A percentile compares a stretch with the other conserved stretches of the same genome.
phyloP scores from a whole-genome alignment of 2,329 filamentous ascomycete genomes.

The Furcasterigmium sp. region DNA sequence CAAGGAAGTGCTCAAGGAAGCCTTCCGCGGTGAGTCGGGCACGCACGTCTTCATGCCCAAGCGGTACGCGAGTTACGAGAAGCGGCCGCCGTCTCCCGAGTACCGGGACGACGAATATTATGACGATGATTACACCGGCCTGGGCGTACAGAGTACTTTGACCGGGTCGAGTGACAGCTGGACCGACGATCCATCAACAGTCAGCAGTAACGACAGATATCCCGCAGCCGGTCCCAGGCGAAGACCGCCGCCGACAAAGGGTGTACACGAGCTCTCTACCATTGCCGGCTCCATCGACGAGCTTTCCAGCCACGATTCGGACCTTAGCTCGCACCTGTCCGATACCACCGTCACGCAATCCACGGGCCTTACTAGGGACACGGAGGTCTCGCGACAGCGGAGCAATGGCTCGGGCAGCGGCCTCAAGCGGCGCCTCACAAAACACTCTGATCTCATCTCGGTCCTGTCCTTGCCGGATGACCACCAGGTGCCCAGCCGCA shows the following conservation, averaged over 20 bases:
- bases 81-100: slow-evolving; percentile 21
- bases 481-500: slow-evolving; percentile 51
- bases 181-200: slow-evolving; percentile 15
- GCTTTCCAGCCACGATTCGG: slow-evolving; percentile 39
- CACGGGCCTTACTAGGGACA: slow-evolving; percentile 42
- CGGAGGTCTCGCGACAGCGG: slow-evolving; percentile 37
- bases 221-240: slow-evolving; percentile 26
- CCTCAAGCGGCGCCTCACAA: slow-evolving; percentile 74
- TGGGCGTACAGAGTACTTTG: slow-evolving; percentile 14
- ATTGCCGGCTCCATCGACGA: slow-evolving; percentile 47
- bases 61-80: slow-evolving; percentile 43
- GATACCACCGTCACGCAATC: slow-evolving; percentile 49
- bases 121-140: slow-evolving; percentile 15
- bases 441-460: slow-evolving; percentile 90
- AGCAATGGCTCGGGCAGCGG: slow-evolving; percentile 38
- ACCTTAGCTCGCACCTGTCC: slow-evolving; percentile 43
- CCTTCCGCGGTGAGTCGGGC: slow-evolving; percentile 57
- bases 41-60: slow-evolving; percentile 38
- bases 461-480: slow-evolving; percentile 72
- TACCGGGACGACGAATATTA: slow-evolving; percentile 15
- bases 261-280: slow-evolving; percentile 51
- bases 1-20: slow-evolving; percentile 54
- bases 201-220: slow-evolving; percentile 13
- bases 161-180: slow-evolving; percentile 25
- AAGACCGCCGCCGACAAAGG: slow-evolving; percentile 48